These are phyloP conservation scores for Coemansia sp. DNA, from an alignment of 192 early-diverging fungal species.

Conservation along the genomic window DNA sequence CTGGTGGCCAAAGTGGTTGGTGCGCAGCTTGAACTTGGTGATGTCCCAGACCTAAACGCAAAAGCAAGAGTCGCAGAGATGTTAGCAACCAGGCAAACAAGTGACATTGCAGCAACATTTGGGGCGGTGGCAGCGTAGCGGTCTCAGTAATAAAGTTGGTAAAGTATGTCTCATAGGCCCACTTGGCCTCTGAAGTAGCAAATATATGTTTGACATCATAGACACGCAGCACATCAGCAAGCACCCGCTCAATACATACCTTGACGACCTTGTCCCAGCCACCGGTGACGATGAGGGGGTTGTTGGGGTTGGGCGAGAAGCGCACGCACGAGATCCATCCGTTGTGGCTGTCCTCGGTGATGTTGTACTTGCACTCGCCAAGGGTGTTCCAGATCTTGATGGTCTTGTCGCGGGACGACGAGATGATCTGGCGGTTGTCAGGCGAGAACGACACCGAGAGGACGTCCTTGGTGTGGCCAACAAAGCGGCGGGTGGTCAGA, in stretches of 20 bases:
- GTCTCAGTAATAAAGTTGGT: slow-evolving; percentile 46
- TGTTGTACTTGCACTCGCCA: slow-evolving; percentile 99
- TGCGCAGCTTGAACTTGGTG: slow-evolving; percentile 96
- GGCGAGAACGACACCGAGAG: slow-evolving; percentile 99
- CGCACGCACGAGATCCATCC: slow-evolving; percentile 99
- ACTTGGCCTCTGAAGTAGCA: slow-evolving; percentile 71
- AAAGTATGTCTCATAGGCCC: slow-evolving; percentile 63
- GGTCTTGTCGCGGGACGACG: slow-evolving; percentile 96
- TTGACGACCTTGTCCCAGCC: slow-evolving; percentile 99
- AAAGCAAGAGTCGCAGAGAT: slow-evolving; percentile 2
- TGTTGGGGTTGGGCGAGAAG: slow-evolving; percentile 98
- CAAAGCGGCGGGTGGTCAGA: slow-evolving; percentile 92
- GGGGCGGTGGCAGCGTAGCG: neutral
- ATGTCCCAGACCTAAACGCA: slow-evolving; percentile 91
- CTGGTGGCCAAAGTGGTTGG: slow-evolving; percentile 98
- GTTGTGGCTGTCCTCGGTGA: slow-evolving; percentile 94
- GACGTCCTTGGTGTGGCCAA: slow-evolving; percentile 97
- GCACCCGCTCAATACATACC: slow-evolving; percentile 59
- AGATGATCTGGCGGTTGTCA: slow-evolving; percentile 99
- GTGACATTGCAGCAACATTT: neutral
- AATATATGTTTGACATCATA: slow-evolving; percentile 60
- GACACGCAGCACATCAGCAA: slow-evolving; percentile 13
- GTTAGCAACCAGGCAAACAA: neutral
- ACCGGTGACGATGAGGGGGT: slow-evolving; percentile 96
- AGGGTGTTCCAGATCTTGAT: slow-evolving; percentile 99